phyloP scores from a whole-genome alignment of 2,329 filamentous ascomycete species.

The Tolypocladium paradoxum region DNA sequence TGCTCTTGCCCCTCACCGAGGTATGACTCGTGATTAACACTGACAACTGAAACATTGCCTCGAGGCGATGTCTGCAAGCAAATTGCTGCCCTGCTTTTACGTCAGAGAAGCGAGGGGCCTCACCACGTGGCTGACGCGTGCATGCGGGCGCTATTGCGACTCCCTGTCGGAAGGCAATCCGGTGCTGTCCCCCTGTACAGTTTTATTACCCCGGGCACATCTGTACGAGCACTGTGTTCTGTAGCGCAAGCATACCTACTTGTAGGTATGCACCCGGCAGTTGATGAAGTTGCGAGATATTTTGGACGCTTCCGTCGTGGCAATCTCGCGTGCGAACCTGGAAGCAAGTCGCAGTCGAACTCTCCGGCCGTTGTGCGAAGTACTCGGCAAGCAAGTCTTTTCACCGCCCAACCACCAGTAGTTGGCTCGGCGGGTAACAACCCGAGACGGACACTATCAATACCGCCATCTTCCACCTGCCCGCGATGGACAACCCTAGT shows the following conservation, averaged over 20 bases:
- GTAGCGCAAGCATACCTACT: neutral
- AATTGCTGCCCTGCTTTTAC: neutral
- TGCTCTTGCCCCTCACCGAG: neutral
- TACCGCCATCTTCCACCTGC: neutral
- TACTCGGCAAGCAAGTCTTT: neutral
- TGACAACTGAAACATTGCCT: neutral
- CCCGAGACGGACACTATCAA: neutral
- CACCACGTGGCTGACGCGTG: constrained; percentile 3
- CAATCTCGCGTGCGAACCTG: neutral
- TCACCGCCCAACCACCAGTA: neutral
- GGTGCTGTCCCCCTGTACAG: neutral
- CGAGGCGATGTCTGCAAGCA: neutral
- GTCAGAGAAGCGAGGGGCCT: constrained; percentile 1
- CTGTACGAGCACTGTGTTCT: neutral
- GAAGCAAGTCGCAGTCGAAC: neutral
- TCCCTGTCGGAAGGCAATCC: neutral
- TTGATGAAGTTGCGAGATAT: neutral
- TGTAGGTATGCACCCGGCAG: neutral
- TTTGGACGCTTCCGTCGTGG: neutral
- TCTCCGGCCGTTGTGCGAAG: neutral
- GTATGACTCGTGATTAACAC: neutral
- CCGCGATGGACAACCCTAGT: neutral
- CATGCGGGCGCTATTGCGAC: neutral
- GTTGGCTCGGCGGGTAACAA: neutral
- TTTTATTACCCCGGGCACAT: neutral